Evolutionary conservation across 805 yeast species (phyloP).

Genomic region (Pichia thaimueangensis): DNA sequence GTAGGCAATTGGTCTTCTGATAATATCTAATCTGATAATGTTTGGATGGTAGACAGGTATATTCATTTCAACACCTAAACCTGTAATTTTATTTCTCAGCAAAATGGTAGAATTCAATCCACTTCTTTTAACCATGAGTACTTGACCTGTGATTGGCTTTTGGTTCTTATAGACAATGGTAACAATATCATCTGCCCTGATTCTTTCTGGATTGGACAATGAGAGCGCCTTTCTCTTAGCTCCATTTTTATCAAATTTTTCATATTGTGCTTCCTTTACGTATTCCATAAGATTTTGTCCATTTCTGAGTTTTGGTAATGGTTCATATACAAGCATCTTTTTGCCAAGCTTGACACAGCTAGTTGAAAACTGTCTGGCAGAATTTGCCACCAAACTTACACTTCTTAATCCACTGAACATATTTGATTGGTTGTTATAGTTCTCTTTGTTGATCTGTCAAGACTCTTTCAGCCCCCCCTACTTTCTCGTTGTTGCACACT

Average conservation of each 20-base stretch:
- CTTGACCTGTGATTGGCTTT: slow-evolving; percentile 69
- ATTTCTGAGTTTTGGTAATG: slow-evolving; percentile 42
- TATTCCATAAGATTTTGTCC: slow-evolving; percentile 41
- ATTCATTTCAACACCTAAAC: slow-evolving; percentile 79
- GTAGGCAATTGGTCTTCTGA: slow-evolving; percentile 67
- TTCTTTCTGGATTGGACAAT: slow-evolving; percentile 38
- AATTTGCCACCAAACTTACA: too few relatives aligned
- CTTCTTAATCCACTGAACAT: background rate
- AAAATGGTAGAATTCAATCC: slow-evolving; percentile 70
- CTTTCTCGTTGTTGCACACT: too few relatives aligned
- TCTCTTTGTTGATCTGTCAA: background rate
- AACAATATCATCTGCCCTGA: slow-evolving; percentile 79
- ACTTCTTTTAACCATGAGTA: slow-evolving; percentile 68
- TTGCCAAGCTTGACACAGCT: slow-evolving; percentile 1
- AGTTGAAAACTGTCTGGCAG: slow-evolving; percentile 9
- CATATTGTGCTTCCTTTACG: slow-evolving; percentile 45
- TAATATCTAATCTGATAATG: slow-evolving; percentile 67
- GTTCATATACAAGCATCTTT: slow-evolving; percentile 38
- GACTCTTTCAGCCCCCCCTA: too few relatives aligned
- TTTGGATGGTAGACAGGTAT: slow-evolving; percentile 78
- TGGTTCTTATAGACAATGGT: slow-evolving; percentile 64
- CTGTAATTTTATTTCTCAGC: slow-evolving; percentile 74
- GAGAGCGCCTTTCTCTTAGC: slow-evolving; percentile 52
- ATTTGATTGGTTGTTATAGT: too few relatives aligned
- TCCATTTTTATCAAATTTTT: slow-evolving; percentile 66